A percentile compares a stretch with the other conserved stretches of the same genome.
Evolutionary conservation across 139 green algal genomes (phyloP).

Genomic region (Auxenochlorella protothecoides): DNA sequence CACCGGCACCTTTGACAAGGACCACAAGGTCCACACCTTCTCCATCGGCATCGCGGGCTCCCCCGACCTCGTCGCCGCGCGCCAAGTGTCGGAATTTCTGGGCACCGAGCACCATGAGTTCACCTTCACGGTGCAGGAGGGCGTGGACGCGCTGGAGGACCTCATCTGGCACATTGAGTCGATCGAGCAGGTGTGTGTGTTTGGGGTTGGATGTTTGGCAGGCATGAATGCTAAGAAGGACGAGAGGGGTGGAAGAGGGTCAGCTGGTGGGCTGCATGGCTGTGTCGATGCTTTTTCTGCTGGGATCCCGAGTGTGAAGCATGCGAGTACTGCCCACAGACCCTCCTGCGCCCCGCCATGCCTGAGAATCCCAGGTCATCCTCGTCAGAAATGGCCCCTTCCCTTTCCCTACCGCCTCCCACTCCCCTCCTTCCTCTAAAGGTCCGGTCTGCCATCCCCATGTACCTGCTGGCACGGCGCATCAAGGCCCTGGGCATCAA

Average conservation of each 20-base stretch:
- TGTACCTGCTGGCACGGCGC: constrained; percentile 91
- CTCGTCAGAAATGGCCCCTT: no score
- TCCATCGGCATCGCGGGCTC: constrained; percentile 79
- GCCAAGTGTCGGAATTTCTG: constrained; percentile 82
- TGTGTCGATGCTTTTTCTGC: no score
- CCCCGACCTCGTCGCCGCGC: constrained; percentile 84
- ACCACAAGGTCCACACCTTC: constrained; percentile 77
- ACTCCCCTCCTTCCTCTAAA: constrained; percentile 1
- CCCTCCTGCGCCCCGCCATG: no score
- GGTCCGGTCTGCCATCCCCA: constrained; percentile 83
- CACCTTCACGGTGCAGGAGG: constrained; percentile 91
- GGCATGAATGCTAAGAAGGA: no score
- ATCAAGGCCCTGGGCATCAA: constrained; percentile 94
- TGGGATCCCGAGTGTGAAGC: no score
- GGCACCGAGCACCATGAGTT: constrained; percentile 95
- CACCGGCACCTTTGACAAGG: constrained; percentile 38
- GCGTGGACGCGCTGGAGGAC: constrained; percentile 86
- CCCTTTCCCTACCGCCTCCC: neutral
- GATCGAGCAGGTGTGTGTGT: constrained; percentile 53
- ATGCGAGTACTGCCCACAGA: no score
- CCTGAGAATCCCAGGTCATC: no score
- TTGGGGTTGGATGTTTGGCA: neutral
- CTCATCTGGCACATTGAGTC: constrained; percentile 94
- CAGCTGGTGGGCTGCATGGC: no score
- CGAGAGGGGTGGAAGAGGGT: no score